Base-by-base conservation (phyloP, 2,329 filamentous ascomycete genomes). In the Ilyonectria destructans region DNA sequence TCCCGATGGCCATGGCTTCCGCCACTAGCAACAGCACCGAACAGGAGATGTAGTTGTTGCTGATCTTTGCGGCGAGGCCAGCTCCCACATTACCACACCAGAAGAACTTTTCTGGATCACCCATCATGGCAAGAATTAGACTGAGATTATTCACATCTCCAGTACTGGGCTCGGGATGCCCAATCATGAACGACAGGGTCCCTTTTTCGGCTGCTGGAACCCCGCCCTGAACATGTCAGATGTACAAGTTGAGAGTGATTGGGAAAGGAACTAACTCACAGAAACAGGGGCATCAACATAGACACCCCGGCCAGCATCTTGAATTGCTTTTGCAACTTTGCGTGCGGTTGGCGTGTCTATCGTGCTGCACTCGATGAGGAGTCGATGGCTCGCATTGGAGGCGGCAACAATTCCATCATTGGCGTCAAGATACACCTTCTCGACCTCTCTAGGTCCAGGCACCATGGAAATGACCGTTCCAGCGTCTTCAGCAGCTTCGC, bases 361-460 rank as follows among this genome's bases (percentile, higher is more conserved):
- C 0, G 65, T 68, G 49, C 65, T 68, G 51, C 65, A 65, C n/a
- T 68, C 61, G 2, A 68, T 17, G 5, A 65, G 8, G 5, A 68
- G 46, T 23, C 65, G 56, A 2, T 29, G 3, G 2, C 4, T 26
- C 23, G 31, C 43, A 7, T 43, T 58, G 10, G 35, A 7, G 4
- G 61, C 57, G 8, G 65, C 23, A 37, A 68, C 54, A 2, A 68
- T 58, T 13, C 65, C 65, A 21, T 60, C 46, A 2, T 26, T 29
- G 2, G 10, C 3, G 13, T 68, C 15, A 1, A 68, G 61, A 49
- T 65, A 68, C 7, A 68, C 65, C 15, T 48, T 1, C 17, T 15
- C 15, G 13, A 65, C 65, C n/a, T 65, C 33, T 1, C 15, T n/a
- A 7, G 55, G 9, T 19, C 56, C 62, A 23, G 65, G 65, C 6